Conservation (phyloP, 805 yeast species). For the Jamesozyma piceae region DNA sequence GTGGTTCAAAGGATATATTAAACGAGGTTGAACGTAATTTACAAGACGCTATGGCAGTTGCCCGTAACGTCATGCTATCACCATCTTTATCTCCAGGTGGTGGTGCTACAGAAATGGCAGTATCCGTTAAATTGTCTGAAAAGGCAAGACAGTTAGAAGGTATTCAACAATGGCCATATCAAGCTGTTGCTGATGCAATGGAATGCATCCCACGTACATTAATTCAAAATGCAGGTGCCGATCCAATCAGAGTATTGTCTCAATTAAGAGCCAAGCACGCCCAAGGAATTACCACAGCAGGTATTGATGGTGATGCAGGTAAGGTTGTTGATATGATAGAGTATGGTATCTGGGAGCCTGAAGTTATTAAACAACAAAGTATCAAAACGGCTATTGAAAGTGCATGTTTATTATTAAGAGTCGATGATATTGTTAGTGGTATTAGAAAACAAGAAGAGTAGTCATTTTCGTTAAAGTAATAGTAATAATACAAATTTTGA, state of each 20-base stretch:
- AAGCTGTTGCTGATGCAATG: constrained; percentile 97
- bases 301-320: constrained; percentile 92
- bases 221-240: constrained; percentile 96
- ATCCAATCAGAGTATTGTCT: constrained; percentile 80
- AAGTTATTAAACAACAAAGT: constrained; percentile 92
- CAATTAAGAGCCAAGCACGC: constrained; percentile 96
- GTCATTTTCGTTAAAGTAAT: too few relatives aligned
- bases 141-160: constrained; percentile 90
- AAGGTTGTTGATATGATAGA: constrained; percentile 90
- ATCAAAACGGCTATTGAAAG: constrained; percentile 97
- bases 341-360: constrained; percentile 99
- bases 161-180: constrained; percentile 96
- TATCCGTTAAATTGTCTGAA: constrained; percentile 77
- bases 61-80: constrained; percentile 88
- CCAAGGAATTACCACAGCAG: constrained; percentile 73
- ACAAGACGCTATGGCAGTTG: constrained; percentile 97
- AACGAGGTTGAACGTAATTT: constrained; percentile 94
- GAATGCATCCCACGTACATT: constrained; percentile 97
- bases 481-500: too few relatives aligned
- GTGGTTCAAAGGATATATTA: constrained; percentile 92
- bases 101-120: constrained; percentile 99
- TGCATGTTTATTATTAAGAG: constrained; percentile 88
- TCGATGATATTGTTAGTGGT: constrained; percentile 96
- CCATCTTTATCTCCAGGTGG: constrained; percentile 97
- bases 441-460: constrained; percentile 49